phyloP scores from a whole-genome alignment of 306 rosid genomes.

The Trifolium repens region DNA sequence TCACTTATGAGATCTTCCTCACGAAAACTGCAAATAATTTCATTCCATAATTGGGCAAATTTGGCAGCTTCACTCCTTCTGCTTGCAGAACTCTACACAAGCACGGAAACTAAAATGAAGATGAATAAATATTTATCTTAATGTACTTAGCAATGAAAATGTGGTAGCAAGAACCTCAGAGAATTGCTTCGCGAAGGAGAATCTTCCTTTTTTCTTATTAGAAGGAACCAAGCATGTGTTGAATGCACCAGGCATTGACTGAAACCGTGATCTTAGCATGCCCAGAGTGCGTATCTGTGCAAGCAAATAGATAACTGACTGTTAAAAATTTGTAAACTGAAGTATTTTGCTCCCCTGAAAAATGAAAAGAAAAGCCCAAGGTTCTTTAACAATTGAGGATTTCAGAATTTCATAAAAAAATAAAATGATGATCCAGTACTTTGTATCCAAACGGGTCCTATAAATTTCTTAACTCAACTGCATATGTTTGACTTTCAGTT shows the following conservation, averaged over 20 bases:
- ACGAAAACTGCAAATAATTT: slow-evolving; percentile 92
- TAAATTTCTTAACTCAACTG: slow-evolving; percentile 26
- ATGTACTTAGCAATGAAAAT: slow-evolving; percentile 35
- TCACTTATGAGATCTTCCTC: slow-evolving; percentile 96
- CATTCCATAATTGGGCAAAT: slow-evolving; percentile 97
- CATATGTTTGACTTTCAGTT: slow-evolving; percentile 11
- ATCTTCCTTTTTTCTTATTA: slow-evolving; percentile 67
- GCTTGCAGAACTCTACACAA: slow-evolving; percentile 70
- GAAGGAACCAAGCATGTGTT: slow-evolving; percentile 90
- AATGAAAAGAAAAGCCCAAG: slow-evolving; percentile 27
- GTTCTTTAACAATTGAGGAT: slow-evolving; percentile 39
- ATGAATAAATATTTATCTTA: slow-evolving; percentile 25
- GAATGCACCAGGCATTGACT: slow-evolving; percentile 91
- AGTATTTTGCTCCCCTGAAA: slow-evolving; percentile 19
- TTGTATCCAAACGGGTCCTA: slow-evolving; percentile 21
- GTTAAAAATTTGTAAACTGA: slow-evolving; percentile 17
- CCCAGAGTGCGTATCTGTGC: slow-evolving; percentile 84
- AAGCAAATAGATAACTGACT: slow-evolving; percentile 35
- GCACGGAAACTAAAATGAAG: slow-evolving; percentile 42
- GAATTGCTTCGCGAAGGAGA: slow-evolving; percentile 75
- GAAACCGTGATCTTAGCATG: slow-evolving; percentile 94
- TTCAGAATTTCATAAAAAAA: slow-evolving; percentile 22
- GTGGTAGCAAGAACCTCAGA: slow-evolving; percentile 64
- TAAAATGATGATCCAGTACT: slow-evolving; percentile 31
- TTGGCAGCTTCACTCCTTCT: slow-evolving; percentile 97